Base-by-base conservation (phyloP, 805 yeast genomes). In the Metschnikowia lochheadii region DNA sequence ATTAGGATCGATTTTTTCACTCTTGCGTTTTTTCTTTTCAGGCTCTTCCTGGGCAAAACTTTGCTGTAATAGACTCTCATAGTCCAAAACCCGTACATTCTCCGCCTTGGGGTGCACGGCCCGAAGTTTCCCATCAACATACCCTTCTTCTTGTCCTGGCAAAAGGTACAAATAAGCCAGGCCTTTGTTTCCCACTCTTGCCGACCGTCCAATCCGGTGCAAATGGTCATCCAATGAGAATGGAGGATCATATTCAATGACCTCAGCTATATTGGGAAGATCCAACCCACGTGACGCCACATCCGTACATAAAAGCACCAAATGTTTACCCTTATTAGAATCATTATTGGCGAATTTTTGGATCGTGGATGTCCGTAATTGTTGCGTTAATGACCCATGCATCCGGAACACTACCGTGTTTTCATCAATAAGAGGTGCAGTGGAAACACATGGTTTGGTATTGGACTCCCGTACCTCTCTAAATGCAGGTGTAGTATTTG, bases 241-340 rank as follows among this genome's bases (percentile, higher is more conserved):
- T 5, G 99, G 97, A 2, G 99, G 97, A 64, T 94, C 99, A 60
- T 84, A 85, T 66, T 94, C 99, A 17, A 94, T 76, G 32, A 94
- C 96, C 44, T 85, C 81, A 41, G 94, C 81, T 51, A 94, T 89
- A 46, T 82, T 78, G 2, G 97, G 96, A 50, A 94, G 72, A 75
- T 94, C 99, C 55, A 94, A 76, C 55, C 99, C 99, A 71, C 99
- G 83, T 33, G 98, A 84, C 0, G 97, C 99, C 54, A 94, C 98
- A 77, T 94, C 99, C 0, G 99, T 94, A 75, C 98, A 92, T 59
- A 94, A 81, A 61, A 94, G 75, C 18, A 94, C 76, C 2, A 85
- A 77, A 60, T 84, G 84, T 50, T 77, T 77, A 14, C 58, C 47
- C 6, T 55, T 37, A 6, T 76, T 73, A 1, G 65, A 72, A 8